phyloP scores from a whole-genome alignment of 2,329 filamentous ascomycete genomes.

The Corinectria fuckeliana region DNA sequence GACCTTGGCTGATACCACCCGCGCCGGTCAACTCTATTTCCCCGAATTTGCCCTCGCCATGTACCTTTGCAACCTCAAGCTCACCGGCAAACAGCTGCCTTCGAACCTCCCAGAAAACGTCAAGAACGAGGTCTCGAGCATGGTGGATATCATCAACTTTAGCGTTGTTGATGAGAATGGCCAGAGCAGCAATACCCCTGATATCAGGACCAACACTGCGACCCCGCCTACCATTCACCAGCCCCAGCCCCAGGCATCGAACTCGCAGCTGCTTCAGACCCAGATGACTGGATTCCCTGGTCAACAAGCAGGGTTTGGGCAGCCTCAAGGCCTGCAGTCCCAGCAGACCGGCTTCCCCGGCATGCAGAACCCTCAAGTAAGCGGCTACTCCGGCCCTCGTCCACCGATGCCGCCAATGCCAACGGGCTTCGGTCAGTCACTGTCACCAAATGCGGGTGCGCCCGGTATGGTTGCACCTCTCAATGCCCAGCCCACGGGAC shows the following conservation, averaged over 20 bases:
- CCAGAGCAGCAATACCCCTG: slow-evolving; percentile 65
- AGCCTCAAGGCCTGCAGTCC: slow-evolving; percentile 65
- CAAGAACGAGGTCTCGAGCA: slow-evolving; percentile 96
- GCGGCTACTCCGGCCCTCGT: slow-evolving; percentile 83
- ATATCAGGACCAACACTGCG: slow-evolving; percentile 63
- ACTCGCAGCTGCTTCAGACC: slow-evolving; percentile 65
- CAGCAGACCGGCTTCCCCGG: slow-evolving; percentile 76
- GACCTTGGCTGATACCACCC: slow-evolving; percentile 93
- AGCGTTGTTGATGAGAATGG: slow-evolving; percentile 77
- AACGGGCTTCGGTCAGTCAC: slow-evolving; percentile 60
- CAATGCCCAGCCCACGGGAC: slow-evolving; percentile 92
- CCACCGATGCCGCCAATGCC: slow-evolving; percentile 87
- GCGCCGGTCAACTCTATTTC: slow-evolving; percentile 94
- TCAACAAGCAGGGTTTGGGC: slow-evolving; percentile 64
- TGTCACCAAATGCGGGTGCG: slow-evolving; percentile 56
- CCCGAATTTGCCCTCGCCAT: slow-evolving; percentile 97
- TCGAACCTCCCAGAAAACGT: slow-evolving; percentile 79
- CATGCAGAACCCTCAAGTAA: slow-evolving; percentile 70
- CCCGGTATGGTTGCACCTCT: slow-evolving; percentile 74
- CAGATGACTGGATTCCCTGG: slow-evolving; percentile 74
- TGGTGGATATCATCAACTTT: slow-evolving; percentile 99
- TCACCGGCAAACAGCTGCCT: slow-evolving; percentile 86
- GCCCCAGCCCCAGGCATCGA: slow-evolving; percentile 77
- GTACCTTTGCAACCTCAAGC: slow-evolving; percentile 95
- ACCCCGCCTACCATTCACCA: slow-evolving; percentile 67